Evolutionary conservation across 371 early-diverging fungal species (phyloP), one percentile per base, ranked within the genome.

Genomic region (Mortierella sp.): DNA sequence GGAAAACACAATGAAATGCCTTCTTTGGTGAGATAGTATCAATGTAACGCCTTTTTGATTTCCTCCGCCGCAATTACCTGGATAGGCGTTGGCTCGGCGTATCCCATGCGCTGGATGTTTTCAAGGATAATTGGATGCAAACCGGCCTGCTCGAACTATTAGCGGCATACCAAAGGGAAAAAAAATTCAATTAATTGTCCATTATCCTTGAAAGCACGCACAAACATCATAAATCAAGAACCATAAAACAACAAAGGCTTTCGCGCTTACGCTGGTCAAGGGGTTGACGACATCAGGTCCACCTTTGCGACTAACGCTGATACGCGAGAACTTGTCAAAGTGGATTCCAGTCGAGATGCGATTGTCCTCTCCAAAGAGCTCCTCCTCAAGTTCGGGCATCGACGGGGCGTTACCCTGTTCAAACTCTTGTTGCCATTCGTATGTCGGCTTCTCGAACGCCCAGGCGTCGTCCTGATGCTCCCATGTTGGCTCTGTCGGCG

Each of bases 11-110:
- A 55, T 16, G 22, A 9, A 37, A 37, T 13, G 8, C 34, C n/a
- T n/a, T n/a, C n/a, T n/a, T n/a, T n/a, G n/a, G n/a, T n/a, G n/a
- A n/a, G 19, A n/a, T 66, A 37, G 34, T 13, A 41, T 41, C 2
- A 11, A 45, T 45, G 14, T 19, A 6, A 4, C 13, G 45, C n/a
- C 37, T 29, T 39, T 9, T 65, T 48, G 53, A 19, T 22, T 13
- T 10, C 44, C 37, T 16, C 24, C 2, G 55, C 19, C 14, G 26
- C 31, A 47, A 26, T 34, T 75, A 66, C 89, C 81, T 91, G 96
- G 10, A 96, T 90, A 45, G 93, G 93, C 3, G 94, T 95, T 37
- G 96, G 95, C 11, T 72, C 80, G 11, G 64, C 48, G 76, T 93
- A 94, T 16, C 88, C 81, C 48, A 90, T 88, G 13, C 92, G 86